Percentiles rank a stretch among this genome's conserved stretches.
Evolutionary conservation across 306 rosid genomes (phyloP).

Genomic region (Quercus bicolor): DNA sequence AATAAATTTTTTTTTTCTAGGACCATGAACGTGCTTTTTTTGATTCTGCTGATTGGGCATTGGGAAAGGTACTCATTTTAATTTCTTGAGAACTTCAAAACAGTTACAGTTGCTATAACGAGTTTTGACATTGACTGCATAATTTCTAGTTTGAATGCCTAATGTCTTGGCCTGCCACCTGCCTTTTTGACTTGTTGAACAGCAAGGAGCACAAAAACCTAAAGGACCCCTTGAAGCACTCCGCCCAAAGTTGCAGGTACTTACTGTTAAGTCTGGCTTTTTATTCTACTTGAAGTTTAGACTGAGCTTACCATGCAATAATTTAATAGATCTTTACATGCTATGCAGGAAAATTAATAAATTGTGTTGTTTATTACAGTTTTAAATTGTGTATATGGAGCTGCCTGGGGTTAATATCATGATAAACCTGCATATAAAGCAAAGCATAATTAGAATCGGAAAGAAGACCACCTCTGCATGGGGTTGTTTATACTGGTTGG

Average conservation of each 20-base stretch:
- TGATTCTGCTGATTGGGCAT: conserved; percentile 99
- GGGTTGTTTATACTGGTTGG: not conserved
- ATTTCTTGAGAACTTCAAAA: conserved; percentile 7
- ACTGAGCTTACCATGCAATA: not conserved
- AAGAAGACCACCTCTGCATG: not conserved
- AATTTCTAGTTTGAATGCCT: conserved; percentile 20
- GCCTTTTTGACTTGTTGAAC: conserved; percentile 30
- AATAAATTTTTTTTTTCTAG: conserved; percentile 43
- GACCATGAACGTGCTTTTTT: conserved; percentile 98
- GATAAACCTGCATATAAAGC: not conserved
- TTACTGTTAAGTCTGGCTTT: conserved; percentile 1
- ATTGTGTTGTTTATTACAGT: not conserved
- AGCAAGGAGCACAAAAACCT: conserved; percentile 87
- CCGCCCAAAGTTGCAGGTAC: conserved; percentile 96
- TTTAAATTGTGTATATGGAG: not conserved
- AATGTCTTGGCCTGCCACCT: conserved; percentile 4
- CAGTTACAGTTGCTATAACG: not conserved
- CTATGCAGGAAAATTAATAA: not conserved
- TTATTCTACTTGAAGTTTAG: not conserved
- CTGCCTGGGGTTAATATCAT: not conserved
- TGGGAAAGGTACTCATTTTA: conserved; percentile 70
- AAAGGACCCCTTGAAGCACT: conserved; percentile 99
- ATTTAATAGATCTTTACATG: not conserved
- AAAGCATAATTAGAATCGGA: not conserved
- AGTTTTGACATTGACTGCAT: not conserved